These are phyloP conservation scores for Oenanthe javanica DNA, from an alignment of 140 eudicot genomes.

Conservation along the genomic window DNA sequence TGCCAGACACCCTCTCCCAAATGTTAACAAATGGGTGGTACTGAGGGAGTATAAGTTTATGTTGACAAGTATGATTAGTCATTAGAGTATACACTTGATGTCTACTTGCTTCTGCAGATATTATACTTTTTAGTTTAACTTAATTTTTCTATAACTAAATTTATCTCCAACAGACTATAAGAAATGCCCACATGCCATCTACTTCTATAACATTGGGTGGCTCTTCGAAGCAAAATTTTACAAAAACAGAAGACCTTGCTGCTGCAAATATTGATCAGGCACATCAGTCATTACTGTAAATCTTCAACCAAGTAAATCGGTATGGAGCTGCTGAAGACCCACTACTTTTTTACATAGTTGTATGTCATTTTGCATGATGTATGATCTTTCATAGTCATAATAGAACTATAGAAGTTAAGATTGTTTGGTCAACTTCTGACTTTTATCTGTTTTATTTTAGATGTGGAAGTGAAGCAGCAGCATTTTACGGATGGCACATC, in stretches of 20 bases:
- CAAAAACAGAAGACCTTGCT: background rate
- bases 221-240: background rate
- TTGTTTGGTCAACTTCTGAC: background rate
- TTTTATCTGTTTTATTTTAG: background rate
- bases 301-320: background rate
- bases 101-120: background rate
- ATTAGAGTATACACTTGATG: background rate
- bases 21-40: too few relatives aligned
- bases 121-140: background rate
- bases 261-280: background rate
- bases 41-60: background rate
- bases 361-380: background rate
- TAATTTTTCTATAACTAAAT: background rate
- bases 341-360: background rate
- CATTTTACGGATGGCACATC: background rate
- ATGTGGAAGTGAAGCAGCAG: slow-evolving; percentile 1
- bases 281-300: background rate
- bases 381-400: background rate
- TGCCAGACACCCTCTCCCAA: too few relatives aligned
- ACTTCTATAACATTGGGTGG: slow-evolving; percentile 1
- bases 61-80: background rate
- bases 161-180: background rate
- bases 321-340: background rate
- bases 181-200: slow-evolving; percentile 10
- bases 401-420: background rate